Conservation (phyloP, 23 red algal genomes). For the Agarophyton chilense region DNA sequence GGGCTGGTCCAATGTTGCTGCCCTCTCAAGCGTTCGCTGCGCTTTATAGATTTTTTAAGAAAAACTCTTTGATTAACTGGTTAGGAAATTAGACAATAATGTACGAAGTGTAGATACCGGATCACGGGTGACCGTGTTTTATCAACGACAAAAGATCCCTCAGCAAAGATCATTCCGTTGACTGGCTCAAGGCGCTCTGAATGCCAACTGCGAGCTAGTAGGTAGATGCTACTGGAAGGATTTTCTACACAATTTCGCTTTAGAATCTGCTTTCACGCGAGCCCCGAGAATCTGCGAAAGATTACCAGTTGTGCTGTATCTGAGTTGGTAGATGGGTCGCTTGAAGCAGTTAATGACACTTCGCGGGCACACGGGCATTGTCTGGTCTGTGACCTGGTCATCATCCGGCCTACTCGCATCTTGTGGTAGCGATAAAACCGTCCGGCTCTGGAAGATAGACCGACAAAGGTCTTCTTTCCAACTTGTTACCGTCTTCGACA, state of each 20-base stretch:
- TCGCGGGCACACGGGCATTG: conserved; percentile 60
- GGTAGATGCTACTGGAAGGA: background rate
- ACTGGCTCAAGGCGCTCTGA: no score
- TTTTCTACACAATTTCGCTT: background rate
- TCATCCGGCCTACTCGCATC: conserved; percentile 76
- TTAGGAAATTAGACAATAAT: no score
- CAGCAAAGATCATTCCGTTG: no score
- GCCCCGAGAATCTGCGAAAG: background rate
- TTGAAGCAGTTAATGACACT: conserved; percentile 25
- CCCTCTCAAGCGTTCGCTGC: no score
- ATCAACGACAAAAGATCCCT: no score
- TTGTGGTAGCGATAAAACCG: conserved; percentile 70
- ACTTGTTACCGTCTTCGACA: conserved; percentile 37
- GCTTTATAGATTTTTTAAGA: no score
- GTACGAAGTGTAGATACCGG: no score
- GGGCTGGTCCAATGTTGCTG: no score
- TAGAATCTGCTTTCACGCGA: background rate
- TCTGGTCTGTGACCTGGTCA: conserved; percentile 92
- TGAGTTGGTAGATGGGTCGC: conserved; percentile 6
- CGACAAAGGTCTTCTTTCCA: background rate
- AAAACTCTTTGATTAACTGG: no score
- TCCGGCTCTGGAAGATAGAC: conserved; percentile 73
- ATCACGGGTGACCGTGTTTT: no score
- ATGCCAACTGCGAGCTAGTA: background rate
- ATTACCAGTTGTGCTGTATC: background rate